These are phyloP conservation scores for Hemileccinum rubropunctum DNA, from an alignment of 768 basidiomycete species.

Conservation along the genomic window DNA sequence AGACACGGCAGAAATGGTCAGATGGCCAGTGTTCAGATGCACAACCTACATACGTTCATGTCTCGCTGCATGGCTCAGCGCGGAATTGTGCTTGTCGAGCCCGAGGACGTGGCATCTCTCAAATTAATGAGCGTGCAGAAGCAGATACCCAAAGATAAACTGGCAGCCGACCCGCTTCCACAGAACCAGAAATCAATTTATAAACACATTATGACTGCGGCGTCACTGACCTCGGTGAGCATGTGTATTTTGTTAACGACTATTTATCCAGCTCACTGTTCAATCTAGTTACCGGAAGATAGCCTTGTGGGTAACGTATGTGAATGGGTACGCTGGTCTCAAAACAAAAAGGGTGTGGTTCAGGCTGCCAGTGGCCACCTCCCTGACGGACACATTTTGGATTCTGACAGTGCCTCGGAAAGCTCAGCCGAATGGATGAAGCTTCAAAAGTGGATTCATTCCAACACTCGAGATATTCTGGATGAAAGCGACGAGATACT, in stretches of 20 bases:
- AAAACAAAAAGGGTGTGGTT: conserved; percentile 24
- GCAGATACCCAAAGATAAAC: conserved; percentile 34
- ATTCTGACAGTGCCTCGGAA: neutral
- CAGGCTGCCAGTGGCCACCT: conserved; percentile 14
- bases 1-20: conserved; percentile 3
- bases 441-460: conserved; percentile 15
- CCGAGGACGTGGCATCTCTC: neutral
- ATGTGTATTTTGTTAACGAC: neutral
- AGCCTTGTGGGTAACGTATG: neutral
- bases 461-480: conserved; percentile 11
- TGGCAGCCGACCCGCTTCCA: conserved; percentile 14
- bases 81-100: neutral
- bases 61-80: conserved; percentile 27
- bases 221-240: neutral
- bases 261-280: conserved; percentile 8
- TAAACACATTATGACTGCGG: neutral
- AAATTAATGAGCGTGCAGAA: neutral
- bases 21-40: neutral
- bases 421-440: conserved; percentile 10
- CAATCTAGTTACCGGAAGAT: neutral
- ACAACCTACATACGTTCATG: conserved; percentile 26
- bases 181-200: neutral
- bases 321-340: neutral
- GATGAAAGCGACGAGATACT: conserved; percentile 25
- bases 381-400: neutral